Base-by-base conservation (phyloP, 371 early-diverging fungal species). In the Mucor saturninus region DNA sequence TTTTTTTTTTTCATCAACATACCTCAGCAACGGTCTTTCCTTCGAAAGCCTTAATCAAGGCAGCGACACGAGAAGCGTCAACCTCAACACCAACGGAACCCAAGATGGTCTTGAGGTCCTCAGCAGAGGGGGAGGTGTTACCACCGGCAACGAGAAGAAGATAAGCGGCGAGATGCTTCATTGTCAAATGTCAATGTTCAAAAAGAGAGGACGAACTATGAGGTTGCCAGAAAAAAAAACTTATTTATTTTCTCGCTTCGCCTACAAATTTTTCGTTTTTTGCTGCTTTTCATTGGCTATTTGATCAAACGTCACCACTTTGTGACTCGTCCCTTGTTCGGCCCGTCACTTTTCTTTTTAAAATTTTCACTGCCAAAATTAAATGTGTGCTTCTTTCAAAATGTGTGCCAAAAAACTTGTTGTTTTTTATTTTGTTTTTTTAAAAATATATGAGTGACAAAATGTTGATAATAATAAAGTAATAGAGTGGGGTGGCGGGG, bases 141-240 rank as follows among this genome's bases (percentile, higher is more conserved):
- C 92, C 93, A 80, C 91, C 95, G 79, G 91, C 89, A 76, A 85
- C 80, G 76, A 94, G 90, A 76, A 97, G 92, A 73, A 97, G 86
- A 90, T 94, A 96, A 73, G 97, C 96, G 71, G 95, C 96, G 76
- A 97, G 84, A 84, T 91, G 89, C 89, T 95, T 94, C 97, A 95
- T 97, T 69, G 69, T 66, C 43, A 63, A 66, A 59, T 70, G 51
- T 62, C 55, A 59, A 62, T 62, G 53, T 56, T 40, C 62, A 65
- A 69, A 62, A 65, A 65, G 65, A 72, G 66, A 72, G 66, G 64
- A 56, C 53, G 67, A 71, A 63, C 62, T 21, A 39, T 53, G n/a
- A 46, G 62, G 29, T 43, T 63, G 51, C 46, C 8, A 59, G 62
- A 51, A 54, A 64, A 69, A 69, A 64, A 57, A 56, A 58, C 51